Base-by-base conservation (phyloP, 176 grass and related monocot species). In the Oryza longistaminata region DNA sequence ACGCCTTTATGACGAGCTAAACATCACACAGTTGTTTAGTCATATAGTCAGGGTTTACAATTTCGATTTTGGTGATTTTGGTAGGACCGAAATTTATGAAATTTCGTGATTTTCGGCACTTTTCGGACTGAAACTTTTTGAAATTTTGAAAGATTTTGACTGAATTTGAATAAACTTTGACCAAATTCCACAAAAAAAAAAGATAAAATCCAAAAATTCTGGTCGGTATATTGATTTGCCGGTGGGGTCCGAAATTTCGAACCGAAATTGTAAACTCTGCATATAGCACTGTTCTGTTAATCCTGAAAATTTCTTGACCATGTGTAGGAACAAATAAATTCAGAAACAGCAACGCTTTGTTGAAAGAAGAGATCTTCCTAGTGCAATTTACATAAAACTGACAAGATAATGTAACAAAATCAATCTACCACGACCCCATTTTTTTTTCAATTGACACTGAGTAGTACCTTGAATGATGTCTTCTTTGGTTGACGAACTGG, bases 381-480 rank as follows among this genome's bases (percentile, higher is more conserved):
- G 26, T 60, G 26, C 33, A 62, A 33, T 35, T 83, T 66, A 43
- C 42, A 64, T 7, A 5, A 83, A 74, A 68, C 16, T 10, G 22
- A 24, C 12, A 21, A 11, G 14, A 42, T 43, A 14, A 14, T 79
- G 44, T 74, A 68, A 73, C 44, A 70, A 15, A 46, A 77, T 78
- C 31, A 70, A 70, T 70, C 64, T 45, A 58, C 21, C 15, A 53
- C 48, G 22, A 66, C 4, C 7, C 10, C n/a, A 11, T 14, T 64
- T 7, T 64, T 89, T 27, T 42, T 65, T 80, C 13, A 22, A 69
- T 27, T 81, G 70, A 16, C 21, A 39, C 48, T 22, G 35, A 37
- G 35, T 37, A 37, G 15, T 88, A 90, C 88, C 88, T 90, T 87
- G 76, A 90, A 90, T 74, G 84, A 87, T 50, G 74, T 48, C 62